phyloP scores from a whole-genome alignment of 106 monocot genomes.

The Acorus calamus region DNA sequence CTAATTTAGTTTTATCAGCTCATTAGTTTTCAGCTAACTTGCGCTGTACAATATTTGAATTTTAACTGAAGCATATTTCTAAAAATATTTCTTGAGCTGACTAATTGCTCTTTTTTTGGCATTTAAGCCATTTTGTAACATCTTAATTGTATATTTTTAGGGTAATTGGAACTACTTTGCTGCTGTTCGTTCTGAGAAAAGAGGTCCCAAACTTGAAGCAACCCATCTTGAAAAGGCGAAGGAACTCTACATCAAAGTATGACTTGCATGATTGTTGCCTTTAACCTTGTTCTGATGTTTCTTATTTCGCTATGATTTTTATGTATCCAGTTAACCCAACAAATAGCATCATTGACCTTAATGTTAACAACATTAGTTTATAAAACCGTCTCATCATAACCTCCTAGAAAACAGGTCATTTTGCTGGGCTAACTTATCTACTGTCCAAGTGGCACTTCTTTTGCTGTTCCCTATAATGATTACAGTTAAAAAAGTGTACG shows the following conservation, averaged over 20 bases:
- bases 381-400: no score
- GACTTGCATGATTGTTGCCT: not conserved
- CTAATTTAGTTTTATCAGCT: no score
- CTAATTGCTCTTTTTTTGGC: not conserved
- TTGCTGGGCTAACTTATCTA: no score
- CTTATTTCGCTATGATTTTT: no score
- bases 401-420: no score
- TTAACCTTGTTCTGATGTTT: not conserved
- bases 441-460: no score
- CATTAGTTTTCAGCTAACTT: not conserved
- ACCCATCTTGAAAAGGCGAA: constrained; percentile 97
- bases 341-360: no score
- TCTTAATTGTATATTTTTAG: constrained; percentile 16
- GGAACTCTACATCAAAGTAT: constrained; percentile 83
- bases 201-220: constrained; percentile 84
- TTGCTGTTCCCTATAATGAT: no score
- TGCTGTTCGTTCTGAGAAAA: constrained; percentile 81
- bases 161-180: constrained; percentile 95
- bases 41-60: not conserved
- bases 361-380: no score
- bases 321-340: no score
- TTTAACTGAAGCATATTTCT: not conserved
- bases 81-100: no score
- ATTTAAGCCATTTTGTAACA: not conserved
- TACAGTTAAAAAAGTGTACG: no score